Conservation (phyloP, 441 rosid genomes). For the Populus hybrid region DNA sequence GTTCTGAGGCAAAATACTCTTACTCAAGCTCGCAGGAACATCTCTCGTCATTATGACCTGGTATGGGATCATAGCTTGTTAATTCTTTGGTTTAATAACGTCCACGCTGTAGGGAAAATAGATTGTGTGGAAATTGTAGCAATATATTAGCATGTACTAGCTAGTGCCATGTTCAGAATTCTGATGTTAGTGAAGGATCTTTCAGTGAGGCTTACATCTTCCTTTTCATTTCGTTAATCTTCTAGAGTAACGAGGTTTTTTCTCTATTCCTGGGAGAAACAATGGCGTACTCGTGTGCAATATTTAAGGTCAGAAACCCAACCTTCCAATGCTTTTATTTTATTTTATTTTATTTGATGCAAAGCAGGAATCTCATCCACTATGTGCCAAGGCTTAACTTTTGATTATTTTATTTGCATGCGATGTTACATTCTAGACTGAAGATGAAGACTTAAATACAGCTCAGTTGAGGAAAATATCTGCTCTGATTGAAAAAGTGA, state of each 20-base stretch:
- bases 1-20: constrained; percentile 65
- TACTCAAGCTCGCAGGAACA: constrained; percentile 90
- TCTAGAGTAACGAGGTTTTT: constrained; percentile 78
- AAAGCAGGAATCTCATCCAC: too few relatives aligned
- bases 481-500: constrained; percentile 67
- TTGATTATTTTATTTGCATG: background rate
- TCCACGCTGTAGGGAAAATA: too few relatives aligned
- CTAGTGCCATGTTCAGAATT: too few relatives aligned
- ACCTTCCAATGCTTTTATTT: background rate
- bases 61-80: constrained; percentile 28
- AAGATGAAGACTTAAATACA: constrained; percentile 55
- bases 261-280: constrained; percentile 83
- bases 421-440: constrained; percentile 30
- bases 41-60: constrained; percentile 91
- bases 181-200: too few relatives aligned
- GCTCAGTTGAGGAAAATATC: constrained; percentile 77
- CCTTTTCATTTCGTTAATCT: background rate
- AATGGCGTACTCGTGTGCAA: constrained; percentile 85
- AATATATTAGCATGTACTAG: too few relatives aligned
- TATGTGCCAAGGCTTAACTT: background rate
- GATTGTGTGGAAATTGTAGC: too few relatives aligned
- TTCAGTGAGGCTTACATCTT: background rate
- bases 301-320: constrained; percentile 58
- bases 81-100: too few relatives aligned
- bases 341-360: too few relatives aligned